phyloP scores from a whole-genome alignment of 2,329 filamentous ascomycete genomes.

The Tolypocladium cylindrosporum region DNA sequence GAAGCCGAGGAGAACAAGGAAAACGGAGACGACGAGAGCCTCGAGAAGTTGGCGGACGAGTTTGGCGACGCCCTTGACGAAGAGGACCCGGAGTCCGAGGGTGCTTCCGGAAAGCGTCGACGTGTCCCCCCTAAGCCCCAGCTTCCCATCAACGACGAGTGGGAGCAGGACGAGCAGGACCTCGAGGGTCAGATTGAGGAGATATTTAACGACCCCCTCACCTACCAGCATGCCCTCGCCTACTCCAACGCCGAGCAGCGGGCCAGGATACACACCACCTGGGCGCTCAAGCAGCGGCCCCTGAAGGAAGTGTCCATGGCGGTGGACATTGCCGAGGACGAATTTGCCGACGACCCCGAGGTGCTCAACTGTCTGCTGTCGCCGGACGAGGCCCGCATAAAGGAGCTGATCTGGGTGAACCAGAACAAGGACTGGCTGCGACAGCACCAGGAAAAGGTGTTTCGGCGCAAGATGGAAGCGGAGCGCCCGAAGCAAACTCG shows the following conservation, averaged over 20 bases:
- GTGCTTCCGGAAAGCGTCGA: constrained; percentile 11
- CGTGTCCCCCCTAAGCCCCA: constrained; percentile 24
- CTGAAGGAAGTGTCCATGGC: constrained; percentile 44
- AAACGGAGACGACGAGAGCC: constrained; percentile 14
- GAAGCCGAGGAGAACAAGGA: constrained; percentile 3
- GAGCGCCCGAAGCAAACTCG: constrained; percentile 47
- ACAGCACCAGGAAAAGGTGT: constrained; percentile 72
- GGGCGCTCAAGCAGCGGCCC: constrained; percentile 38
- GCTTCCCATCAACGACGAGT: constrained; percentile 50
- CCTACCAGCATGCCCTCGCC: constrained; percentile 43
- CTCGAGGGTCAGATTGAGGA: constrained; percentile 63
- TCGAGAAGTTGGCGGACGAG: constrained; percentile 32
- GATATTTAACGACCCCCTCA: constrained; percentile 54
- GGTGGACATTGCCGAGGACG: constrained; percentile 62
- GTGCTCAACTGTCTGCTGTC: constrained; percentile 70
- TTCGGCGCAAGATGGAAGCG: constrained; percentile 58
- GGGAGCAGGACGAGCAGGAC: constrained; percentile 52
- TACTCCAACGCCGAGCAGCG: constrained; percentile 49
- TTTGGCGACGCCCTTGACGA: constrained; percentile 32
- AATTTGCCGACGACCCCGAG: constrained; percentile 85
- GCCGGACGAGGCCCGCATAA: constrained; percentile 65
- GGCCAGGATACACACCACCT: constrained; percentile 42
- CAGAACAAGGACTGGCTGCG: constrained; percentile 92
- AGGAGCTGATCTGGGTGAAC: constrained; percentile 89
- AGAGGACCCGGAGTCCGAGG: constrained; percentile 11